Base-by-base conservation (phyloP, 2,329 filamentous ascomycete species). In the Coniochaeta prunicola region DNA sequence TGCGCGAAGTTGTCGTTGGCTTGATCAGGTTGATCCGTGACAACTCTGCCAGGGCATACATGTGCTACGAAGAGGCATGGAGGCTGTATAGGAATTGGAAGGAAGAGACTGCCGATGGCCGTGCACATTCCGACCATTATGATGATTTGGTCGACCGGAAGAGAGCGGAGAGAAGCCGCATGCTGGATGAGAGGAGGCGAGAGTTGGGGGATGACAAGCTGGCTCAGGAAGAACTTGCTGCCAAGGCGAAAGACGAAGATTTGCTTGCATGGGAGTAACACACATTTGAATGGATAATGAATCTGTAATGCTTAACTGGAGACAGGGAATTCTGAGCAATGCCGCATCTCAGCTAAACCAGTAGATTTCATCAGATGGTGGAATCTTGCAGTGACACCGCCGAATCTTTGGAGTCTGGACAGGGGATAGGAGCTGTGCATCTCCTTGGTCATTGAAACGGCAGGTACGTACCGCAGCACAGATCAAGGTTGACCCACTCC, bases 91-190 rank as follows among this genome's bases (percentile, higher is more conserved):
- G 31, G 54, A 15, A 38, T 15, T 56, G 54, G 54, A 42, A 56
- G 54, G 33, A 38, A 4, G 10, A n/a, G 21, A 56, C 33, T 17
- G 5, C 21, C 3, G 54, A 56, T 3, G 54, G 54, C 6, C 38
- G 13, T 15, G 31, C 17, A 10, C 36, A 56, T 21, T 17, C 21
- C 9, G 53, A 55, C 30, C 53, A 55, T 24, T 55, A 55, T 34
- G 53, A 55, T 36, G 53, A 55, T n/a, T 55, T 55, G 53, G 26
- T 53, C n/a, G 48, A 13, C 26, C 26, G 48, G 13, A 53, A 53
- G 48, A 4, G 12, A 9, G 26, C 30, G 17, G 48, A 45, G 40
- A 50, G 17, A 26, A 28, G 26, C 4, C 21, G 31, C 2, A 55
- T 34, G 30, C 10, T 33, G 30, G 53, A 33, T 4, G 53, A 36